These are phyloP conservation scores for Boletus patriciae DNA, from an alignment of 768 basidiomycete species.

Conservation along the genomic window DNA sequence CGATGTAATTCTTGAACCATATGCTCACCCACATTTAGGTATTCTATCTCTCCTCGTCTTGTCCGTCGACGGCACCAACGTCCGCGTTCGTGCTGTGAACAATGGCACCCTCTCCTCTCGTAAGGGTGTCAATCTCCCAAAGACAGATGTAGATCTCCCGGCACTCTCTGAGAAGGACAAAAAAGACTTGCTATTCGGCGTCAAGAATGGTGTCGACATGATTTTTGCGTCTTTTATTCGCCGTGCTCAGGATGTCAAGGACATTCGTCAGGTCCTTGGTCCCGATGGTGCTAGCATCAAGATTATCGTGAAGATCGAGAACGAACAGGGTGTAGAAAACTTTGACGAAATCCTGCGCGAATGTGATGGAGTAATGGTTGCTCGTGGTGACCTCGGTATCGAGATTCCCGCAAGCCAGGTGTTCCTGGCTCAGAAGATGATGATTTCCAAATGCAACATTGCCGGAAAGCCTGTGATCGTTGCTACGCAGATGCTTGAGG, in stretches of 20 bases:
- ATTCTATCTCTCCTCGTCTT: conserved; percentile 93
- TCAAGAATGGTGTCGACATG: conserved; percentile 98
- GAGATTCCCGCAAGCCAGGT: conserved; percentile 99
- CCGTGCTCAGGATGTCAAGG: conserved; percentile 87
- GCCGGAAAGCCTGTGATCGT: conserved; percentile 98
- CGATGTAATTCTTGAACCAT: background rate
- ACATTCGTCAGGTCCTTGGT: conserved; percentile 92
- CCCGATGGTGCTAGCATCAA: conserved; percentile 95
- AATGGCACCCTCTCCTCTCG: conserved; percentile 90
- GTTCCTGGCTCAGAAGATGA: conserved; percentile 99
- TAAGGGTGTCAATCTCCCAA: conserved; percentile 99
- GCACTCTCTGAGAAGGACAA: conserved; percentile 99
- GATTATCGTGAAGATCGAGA: conserved; percentile 99
- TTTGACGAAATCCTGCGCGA: conserved; percentile 97
- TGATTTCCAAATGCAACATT: conserved; percentile 99
- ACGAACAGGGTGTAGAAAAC: conserved; percentile 98
- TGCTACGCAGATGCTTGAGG: conserved; percentile 99
- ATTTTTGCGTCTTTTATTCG: conserved; percentile 99
- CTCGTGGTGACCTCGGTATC: conserved; percentile 98
- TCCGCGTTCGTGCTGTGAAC: conserved; percentile 87
- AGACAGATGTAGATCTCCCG: conserved; percentile 96
- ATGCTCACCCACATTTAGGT: conserved; percentile 35
- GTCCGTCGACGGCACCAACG: conserved; percentile 76
- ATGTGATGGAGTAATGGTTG: conserved; percentile 99
- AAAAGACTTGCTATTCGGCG: conserved; percentile 90